These are phyloP conservation scores for Podospora didyma DNA, from an alignment of 495 filamentous ascomycete species.

Conservation along the genomic window DNA sequence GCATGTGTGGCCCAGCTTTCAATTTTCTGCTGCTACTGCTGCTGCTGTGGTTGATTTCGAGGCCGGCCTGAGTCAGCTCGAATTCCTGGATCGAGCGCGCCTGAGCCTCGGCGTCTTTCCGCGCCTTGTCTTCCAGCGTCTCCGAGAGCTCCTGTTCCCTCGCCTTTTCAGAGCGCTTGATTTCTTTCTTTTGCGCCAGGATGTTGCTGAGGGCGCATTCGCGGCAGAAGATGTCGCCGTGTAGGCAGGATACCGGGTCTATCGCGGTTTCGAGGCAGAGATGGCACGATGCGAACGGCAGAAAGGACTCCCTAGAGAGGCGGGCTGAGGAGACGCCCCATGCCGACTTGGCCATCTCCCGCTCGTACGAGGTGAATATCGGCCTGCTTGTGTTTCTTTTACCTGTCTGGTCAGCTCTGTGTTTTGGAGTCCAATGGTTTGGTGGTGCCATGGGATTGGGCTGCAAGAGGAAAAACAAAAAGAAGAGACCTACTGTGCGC, in stretches of 20 bases:
- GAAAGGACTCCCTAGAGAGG: constrained; percentile 87
- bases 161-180: constrained; percentile 73
- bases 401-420: constrained; percentile 39
- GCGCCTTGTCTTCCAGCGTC: constrained; percentile 47
- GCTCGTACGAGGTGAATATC: constrained; percentile 93
- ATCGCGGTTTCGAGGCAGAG: constrained; percentile 83
- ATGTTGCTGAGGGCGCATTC: constrained; percentile 93
- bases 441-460: not conserved
- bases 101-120: constrained; percentile 56
- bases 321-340: constrained; percentile 85
- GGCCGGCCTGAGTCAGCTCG: constrained; percentile 64
- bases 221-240: constrained; percentile 93
- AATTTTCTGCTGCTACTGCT: constrained; percentile 30
- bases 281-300: constrained; percentile 85
- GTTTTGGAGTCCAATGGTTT: not conserved
- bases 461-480: not conserved
- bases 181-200: constrained; percentile 86
- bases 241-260: constrained; percentile 66
- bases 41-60: constrained; percentile 52
- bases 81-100: constrained; percentile 57
- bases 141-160: constrained; percentile 55
- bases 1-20: constrained; percentile 8
- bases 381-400: constrained; percentile 96
- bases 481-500: constrained; percentile 49
- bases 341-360: constrained; percentile 66